phyloP scores from a whole-genome alignment of 108 stramenopile genomes.

The Skeletonema menzelii region DNA sequence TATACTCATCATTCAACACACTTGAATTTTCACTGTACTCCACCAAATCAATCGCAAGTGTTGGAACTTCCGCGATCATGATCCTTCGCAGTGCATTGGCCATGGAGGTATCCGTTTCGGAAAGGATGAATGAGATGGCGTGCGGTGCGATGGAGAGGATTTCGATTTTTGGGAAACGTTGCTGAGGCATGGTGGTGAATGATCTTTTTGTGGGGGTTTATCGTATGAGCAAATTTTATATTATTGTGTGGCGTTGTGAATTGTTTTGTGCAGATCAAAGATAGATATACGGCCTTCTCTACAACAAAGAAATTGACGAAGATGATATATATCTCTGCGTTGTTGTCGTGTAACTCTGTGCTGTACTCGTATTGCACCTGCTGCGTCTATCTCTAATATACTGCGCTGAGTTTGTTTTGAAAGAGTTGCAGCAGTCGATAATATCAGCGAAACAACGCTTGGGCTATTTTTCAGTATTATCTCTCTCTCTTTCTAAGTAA shows the following conservation, averaged over 20 bases:
- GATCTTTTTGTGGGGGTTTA: not conserved
- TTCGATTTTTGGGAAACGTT: constrained; percentile 87
- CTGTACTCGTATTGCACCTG: no score
- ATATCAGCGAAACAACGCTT: no score
- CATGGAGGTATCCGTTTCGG: constrained; percentile 92
- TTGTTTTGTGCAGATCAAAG: not conserved
- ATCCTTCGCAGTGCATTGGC: constrained; percentile 96
- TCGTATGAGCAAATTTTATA: not conserved
- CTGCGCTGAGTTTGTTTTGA: no score
- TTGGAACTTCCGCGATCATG: constrained; percentile 97
- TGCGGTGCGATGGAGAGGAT: constrained; percentile 75
- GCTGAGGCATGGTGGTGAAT: constrained; percentile 70
- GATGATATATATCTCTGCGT: no score
- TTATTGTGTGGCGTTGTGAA: not conserved
- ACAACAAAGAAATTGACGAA: no score
- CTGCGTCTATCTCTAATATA: no score
- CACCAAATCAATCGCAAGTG: constrained; percentile 96
- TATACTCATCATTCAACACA: constrained; percentile 95
- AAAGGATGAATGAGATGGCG: constrained; percentile 89
- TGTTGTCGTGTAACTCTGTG: no score
- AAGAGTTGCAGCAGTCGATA: no score
- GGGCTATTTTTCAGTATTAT: no score
- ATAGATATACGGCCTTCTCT: no score
- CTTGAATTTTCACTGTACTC: constrained; percentile 93
- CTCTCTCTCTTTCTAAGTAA: no score